phyloP scores from a whole-genome alignment of 192 early-diverging fungal genomes.

The Backusella morwellensis region DNA sequence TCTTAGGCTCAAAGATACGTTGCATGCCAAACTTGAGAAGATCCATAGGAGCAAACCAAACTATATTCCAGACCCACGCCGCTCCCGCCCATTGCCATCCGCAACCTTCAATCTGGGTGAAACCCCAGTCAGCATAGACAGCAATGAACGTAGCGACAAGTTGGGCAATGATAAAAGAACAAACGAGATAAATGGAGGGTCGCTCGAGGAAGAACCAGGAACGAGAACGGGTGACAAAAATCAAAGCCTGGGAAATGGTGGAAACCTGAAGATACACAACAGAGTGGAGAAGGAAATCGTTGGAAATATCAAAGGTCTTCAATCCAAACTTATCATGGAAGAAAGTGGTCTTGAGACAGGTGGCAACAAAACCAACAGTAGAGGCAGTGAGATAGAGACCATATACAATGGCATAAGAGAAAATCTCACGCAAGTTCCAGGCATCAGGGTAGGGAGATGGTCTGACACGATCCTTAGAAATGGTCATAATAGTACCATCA shows the following conservation, averaged over 20 bases:
- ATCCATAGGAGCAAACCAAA: slow-evolving; percentile 71
- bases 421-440: slow-evolving; percentile 88
- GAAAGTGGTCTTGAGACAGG: slow-evolving; percentile 57
- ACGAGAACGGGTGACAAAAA: slow-evolving; percentile 69
- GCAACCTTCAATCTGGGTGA: slow-evolving; percentile 62
- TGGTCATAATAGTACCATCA: slow-evolving; percentile 92
- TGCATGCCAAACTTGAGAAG: slow-evolving; percentile 70
- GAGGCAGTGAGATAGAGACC: slow-evolving; percentile 82
- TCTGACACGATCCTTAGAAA: slow-evolving; percentile 81
- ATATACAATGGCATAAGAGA: slow-evolving; percentile 81
- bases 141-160: slow-evolving; percentile 72
- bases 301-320: slow-evolving; percentile 43
- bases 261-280: slow-evolving; percentile 79
- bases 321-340: slow-evolving; percentile 64
- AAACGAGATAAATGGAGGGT: slow-evolving; percentile 57
- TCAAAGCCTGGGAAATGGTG: slow-evolving; percentile 68
- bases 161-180: slow-evolving; percentile 65
- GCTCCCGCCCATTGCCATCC: slow-evolving; percentile 68
- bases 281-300: slow-evolving; percentile 65
- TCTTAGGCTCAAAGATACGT: slow-evolving; percentile 44
- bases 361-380: slow-evolving; percentile 70
- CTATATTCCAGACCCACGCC: slow-evolving; percentile 71
- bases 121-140: slow-evolving; percentile 76
- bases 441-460: slow-evolving; percentile 81
- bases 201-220: slow-evolving; percentile 66